Base-by-base conservation (phyloP, 257 asterid genomes). In the Lycium barbarum region DNA sequence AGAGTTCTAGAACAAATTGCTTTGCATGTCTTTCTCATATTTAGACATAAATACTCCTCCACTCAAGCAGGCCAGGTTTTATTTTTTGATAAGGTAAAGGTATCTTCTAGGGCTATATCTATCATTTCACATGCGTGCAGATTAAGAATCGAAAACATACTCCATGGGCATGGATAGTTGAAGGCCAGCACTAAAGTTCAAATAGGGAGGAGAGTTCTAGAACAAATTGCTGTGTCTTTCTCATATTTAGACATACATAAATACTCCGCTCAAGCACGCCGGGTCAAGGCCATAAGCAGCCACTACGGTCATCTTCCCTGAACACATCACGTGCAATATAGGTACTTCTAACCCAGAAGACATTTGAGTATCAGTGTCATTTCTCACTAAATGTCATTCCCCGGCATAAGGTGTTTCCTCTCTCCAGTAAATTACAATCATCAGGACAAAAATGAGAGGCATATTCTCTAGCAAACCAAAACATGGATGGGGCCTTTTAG, bases 341-440 rank as follows among this genome's bases (percentile, higher is more conserved):
- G 8, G 61, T 20, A 49, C 20, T 20, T 22, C 62, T 49, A 49
- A 17, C 43, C 12, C 12, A 14, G 43, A 49, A 74, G 59, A 73
- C 81, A 73, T 47, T 26, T 73, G 81, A 73, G 7, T 20, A 45
- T 49, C 38, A 73, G 38, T 13, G n/a, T 47, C 6, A 18, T 18
- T 43, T 72, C 57, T 72, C 80, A 73, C 59, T n/a, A 73, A 73
- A 73, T 73, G 59, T 47, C n/a, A 73, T 36, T 73, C 40, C 61
- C 11, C 1, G 40, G n/a, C 61, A 73, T 73, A 73, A 73, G 81
- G 81, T 47, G 12, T 73, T 20, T 47, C 81, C 81, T 74, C 61
- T 47, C 61, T 47, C 81, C 35, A 74, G 81, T 49, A 47, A 74
- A 74, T 49, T 35, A 74, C 38, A 72, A 49, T 49, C 43, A 7